These are phyloP conservation scores for Skeletonema marinoi DNA, from an alignment of 108 stramenopile genomes.

Conservation along the genomic window DNA sequence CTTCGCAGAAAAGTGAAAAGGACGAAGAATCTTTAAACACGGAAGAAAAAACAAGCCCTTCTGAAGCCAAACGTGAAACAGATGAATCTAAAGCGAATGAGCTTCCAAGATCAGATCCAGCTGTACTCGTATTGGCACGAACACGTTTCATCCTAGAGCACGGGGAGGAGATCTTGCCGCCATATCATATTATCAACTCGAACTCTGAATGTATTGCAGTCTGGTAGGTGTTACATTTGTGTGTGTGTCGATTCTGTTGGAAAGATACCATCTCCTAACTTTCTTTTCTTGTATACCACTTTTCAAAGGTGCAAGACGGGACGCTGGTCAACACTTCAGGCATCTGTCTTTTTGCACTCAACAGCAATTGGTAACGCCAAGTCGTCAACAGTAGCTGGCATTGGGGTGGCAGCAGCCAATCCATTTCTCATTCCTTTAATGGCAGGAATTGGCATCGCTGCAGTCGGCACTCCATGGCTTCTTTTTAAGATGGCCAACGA, in stretches of 20 bases:
- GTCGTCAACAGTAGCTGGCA: constrained; percentile 20
- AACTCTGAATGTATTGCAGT: constrained; percentile 88
- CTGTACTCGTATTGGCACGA: constrained; percentile 50
- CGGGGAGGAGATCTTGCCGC: constrained; percentile 51
- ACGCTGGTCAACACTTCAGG: constrained; percentile 46
- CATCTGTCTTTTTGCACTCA: constrained; percentile 51
- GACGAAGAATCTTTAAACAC: constrained; percentile 1
- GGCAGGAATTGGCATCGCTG: constrained; percentile 31
- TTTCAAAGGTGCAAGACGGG: constrained; percentile 44
- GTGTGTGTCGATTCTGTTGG: background rate
- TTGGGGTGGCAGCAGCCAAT: constrained; percentile 38
- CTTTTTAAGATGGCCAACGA: constrained; percentile 46
- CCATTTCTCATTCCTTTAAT: constrained; percentile 46
- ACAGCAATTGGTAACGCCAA: constrained; percentile 59
- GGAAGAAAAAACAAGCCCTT: background rate
- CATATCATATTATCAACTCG: constrained; percentile 71
- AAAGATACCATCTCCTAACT: background rate
- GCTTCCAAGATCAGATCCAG: constrained; percentile 53
- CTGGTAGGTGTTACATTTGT: constrained; percentile 31
- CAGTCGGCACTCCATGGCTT: constrained; percentile 44
- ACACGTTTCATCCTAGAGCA: constrained; percentile 55
- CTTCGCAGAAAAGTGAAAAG: constrained; percentile 16
- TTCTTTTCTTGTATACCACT: background rate
- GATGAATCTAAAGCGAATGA: background rate
- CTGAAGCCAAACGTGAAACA: background rate